These are phyloP conservation scores for Aspergillus biplanus DNA, from an alignment of 495 filamentous ascomycete genomes.

Conservation along the genomic window DNA sequence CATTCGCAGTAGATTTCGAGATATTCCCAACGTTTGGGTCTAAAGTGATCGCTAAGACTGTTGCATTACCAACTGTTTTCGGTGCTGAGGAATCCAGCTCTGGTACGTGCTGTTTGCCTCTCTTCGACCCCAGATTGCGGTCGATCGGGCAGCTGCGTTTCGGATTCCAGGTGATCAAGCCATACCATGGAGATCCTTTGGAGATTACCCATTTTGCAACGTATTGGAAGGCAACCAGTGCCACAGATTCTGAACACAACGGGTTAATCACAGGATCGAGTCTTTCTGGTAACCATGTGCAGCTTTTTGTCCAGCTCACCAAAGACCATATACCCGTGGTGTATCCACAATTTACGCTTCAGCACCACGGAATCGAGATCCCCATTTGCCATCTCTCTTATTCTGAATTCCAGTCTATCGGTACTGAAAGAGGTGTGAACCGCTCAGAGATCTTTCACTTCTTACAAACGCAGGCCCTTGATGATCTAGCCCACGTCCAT, in stretches of 20 bases:
- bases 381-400: constrained; percentile 77
- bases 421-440: constrained; percentile 50
- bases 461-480: constrained; percentile 47
- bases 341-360: constrained; percentile 79
- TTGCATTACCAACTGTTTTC: constrained; percentile 87
- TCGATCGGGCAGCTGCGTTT: constrained; percentile 96
- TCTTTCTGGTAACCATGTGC: constrained; percentile 88
- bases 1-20: constrained; percentile 95
- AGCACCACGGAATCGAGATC: constrained; percentile 77
- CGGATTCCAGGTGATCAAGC: constrained; percentile 93
- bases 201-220: constrained; percentile 98
- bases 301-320: constrained; percentile 88
- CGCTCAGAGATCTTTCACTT: constrained; percentile 46
- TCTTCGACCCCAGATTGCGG: constrained; percentile 89
- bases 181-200: constrained; percentile 88
- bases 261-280: constrained; percentile 94
- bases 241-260: constrained; percentile 78
- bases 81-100: constrained; percentile 71
- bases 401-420: constrained; percentile 71
- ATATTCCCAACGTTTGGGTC: constrained; percentile 97
- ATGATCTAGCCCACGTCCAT: constrained; percentile 68
- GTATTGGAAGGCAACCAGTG: constrained; percentile 98
- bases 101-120: constrained; percentile 79
- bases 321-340: constrained; percentile 84
- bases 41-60: constrained; percentile 93